phyloP scores from a whole-genome alignment of 208 protist species.

The Leishmania tropica region DNA sequence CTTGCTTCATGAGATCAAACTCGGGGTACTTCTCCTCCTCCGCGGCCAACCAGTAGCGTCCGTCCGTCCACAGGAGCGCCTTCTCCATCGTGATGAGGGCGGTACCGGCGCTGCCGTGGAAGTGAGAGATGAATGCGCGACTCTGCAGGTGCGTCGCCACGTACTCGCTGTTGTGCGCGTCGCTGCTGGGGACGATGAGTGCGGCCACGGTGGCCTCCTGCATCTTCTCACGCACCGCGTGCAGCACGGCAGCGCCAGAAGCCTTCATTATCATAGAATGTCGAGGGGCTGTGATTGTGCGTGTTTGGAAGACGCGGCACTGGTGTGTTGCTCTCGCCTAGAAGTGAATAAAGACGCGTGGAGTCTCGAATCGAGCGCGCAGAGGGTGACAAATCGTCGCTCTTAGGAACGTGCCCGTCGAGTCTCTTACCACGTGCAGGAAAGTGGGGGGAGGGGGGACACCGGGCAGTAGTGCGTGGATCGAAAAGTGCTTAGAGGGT shows the following conservation, averaged over 20 bases:
- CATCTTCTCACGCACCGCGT: conserved; percentile 82
- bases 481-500: no score
- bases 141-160: conserved; percentile 86
- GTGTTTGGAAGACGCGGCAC: no score
- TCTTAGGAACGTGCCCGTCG: no score
- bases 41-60: conserved; percentile 96
- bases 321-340: no score
- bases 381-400: no score
- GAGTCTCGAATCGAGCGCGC: no score
- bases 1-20: conserved; percentile 89
- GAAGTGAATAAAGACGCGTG: no score
- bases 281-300: background rate
- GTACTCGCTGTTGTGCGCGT: conserved; percentile 98
- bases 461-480: no score
- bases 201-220: conserved; percentile 55
- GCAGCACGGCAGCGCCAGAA: conserved; percentile 30
- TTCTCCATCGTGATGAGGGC: conserved; percentile 69
- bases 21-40: conserved; percentile 75
- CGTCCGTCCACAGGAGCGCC: conserved; percentile 97
- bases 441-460: no score
- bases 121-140: conserved; percentile 94
- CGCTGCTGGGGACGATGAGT: conserved; percentile 91
- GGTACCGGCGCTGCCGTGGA: conserved; percentile 95
- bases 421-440: no score
- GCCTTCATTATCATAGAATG: background rate